Evolutionary conservation across 345 rosid species (phyloP), one percentile per base, ranked within the genome.

Genomic region (Pistacia vera): DNA sequence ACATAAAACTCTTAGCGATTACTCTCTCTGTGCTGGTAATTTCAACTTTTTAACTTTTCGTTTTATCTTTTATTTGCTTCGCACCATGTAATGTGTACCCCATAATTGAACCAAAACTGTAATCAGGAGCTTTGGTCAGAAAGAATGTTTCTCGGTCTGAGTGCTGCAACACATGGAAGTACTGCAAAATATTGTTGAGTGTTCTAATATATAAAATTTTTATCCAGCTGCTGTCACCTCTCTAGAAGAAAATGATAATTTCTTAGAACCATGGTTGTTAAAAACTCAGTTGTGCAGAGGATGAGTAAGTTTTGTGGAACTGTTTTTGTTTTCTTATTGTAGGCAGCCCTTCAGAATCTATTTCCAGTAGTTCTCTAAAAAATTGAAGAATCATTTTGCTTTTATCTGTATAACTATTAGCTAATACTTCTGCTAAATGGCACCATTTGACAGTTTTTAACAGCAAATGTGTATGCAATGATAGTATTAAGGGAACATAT

Each of bases 311-410:
- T 49, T n/a, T 33, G 33, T 38, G 12, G 11, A 36, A 22, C 36
- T 64, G 22, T n/a, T 33, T 35, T 74, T 74, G 70, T 41, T 64
- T 36, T 64, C 52, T 36, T 54, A 0, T 11, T 73, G 22, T 52
- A 74, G 48, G 61, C 22, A 44, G 56, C 51, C 28, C 36, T 48
- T 61, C 38, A 36, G 63, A 63, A 5, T 54, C 69, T 63, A 20
- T 52, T 73, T 35, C 70, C 38, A 13, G 1, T 46, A 4, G 57
- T 60, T 56, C 16, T 72, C 44, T 5, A 13, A 72, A 7, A 30
- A 61, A 16, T 48, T 28, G 58, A 28, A 61, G 68, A 61, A 72
- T 72, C 75, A 72, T 48, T 61, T 49, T 60, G 38, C 48, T 28
- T 30, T 72, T 56, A 58, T 14, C 52, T 57, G 63, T 54, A 3